These are phyloP conservation scores for Yamadazyma nakazawae DNA, from an alignment of 805 yeast species.

Conservation along the genomic window DNA sequence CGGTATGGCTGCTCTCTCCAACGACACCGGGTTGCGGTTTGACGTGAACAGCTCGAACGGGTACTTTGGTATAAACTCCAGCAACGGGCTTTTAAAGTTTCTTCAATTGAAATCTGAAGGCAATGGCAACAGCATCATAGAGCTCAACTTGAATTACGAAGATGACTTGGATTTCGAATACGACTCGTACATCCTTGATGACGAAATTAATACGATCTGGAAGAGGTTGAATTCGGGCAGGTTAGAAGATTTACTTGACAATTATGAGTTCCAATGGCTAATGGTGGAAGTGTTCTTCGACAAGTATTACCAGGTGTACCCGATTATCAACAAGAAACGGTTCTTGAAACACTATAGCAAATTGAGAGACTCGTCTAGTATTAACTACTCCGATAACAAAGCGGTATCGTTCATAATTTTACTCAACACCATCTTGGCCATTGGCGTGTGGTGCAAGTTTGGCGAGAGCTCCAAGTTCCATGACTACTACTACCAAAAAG, in stretches of 20 bases:
- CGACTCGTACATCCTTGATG: conserved; percentile 17
- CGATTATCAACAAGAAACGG: conserved; percentile 18
- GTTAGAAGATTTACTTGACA: conserved; percentile 17
- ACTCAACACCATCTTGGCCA: conserved; percentile 17
- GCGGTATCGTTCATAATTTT: conserved; percentile 17
- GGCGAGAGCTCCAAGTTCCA: conserved; percentile 19
- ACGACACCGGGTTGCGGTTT: conserved; percentile 18
- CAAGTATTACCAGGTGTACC: conserved; percentile 18
- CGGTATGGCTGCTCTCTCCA: conserved; percentile 63
- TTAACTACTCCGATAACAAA: conserved; percentile 10
- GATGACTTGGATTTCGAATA: conserved; percentile 4
- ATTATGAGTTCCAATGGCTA: conserved; percentile 14
- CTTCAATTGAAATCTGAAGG: conserved; percentile 33
- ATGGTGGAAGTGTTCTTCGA: conserved; percentile 17
- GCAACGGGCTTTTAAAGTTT: conserved; percentile 52
- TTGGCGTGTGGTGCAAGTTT: conserved; percentile 21
- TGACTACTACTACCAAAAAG: conserved; percentile 17
- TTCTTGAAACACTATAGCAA: conserved; percentile 13
- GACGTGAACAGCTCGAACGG: conserved; percentile 47
- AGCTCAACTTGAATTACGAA: conserved; percentile 14
- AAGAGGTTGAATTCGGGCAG: conserved; percentile 15
- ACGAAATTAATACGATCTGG: conserved; percentile 16
- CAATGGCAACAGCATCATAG: conserved; percentile 22
- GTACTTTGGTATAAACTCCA: conserved; percentile 63
- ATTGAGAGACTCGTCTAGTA: conserved; percentile 1